Evolutionary conservation across 208 protist genomes (phyloP).

Genomic region (Acanthamoeba triangularis): DNA sequence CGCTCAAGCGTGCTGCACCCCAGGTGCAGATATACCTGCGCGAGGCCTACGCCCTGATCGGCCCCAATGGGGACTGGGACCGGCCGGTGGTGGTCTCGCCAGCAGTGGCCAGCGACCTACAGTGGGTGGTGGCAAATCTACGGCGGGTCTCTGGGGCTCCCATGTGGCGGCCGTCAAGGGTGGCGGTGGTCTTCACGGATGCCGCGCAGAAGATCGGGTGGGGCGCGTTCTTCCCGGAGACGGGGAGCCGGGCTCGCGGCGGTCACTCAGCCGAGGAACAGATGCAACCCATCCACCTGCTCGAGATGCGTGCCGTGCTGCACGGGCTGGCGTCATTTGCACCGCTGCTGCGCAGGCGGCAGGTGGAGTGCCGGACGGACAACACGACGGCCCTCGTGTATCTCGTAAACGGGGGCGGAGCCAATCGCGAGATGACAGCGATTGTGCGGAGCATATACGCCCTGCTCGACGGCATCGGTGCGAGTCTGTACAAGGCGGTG

Average conservation of each 20-base stretch:
- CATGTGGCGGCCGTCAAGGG: neutral
- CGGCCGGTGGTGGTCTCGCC: neutral
- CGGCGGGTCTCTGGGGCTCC: neutral
- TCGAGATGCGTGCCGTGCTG: neutral
- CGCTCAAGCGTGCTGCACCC: neutral
- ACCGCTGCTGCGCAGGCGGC: neutral
- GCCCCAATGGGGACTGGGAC: neutral
- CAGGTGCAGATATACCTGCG: slow-evolving; percentile 4
- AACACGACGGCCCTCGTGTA: neutral
- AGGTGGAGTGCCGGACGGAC: slow-evolving; percentile 40
- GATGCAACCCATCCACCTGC: slow-evolving; percentile 9
- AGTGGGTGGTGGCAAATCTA: neutral
- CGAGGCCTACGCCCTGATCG: neutral
- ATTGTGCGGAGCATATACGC: neutral
- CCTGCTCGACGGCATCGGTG: neutral
- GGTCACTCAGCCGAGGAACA: neutral
- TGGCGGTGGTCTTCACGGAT: neutral
- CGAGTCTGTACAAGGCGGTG: neutral
- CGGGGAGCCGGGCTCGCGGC: neutral
- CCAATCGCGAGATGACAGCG: neutral
- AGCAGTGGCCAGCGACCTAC: neutral
- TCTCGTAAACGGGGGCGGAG: neutral
- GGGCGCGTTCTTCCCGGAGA: neutral
- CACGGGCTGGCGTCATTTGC: neutral
- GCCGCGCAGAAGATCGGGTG: neutral